Base-by-base conservation (phyloP, 495 filamentous ascomycete species). In the Hapsidospora chrysogenum region DNA sequence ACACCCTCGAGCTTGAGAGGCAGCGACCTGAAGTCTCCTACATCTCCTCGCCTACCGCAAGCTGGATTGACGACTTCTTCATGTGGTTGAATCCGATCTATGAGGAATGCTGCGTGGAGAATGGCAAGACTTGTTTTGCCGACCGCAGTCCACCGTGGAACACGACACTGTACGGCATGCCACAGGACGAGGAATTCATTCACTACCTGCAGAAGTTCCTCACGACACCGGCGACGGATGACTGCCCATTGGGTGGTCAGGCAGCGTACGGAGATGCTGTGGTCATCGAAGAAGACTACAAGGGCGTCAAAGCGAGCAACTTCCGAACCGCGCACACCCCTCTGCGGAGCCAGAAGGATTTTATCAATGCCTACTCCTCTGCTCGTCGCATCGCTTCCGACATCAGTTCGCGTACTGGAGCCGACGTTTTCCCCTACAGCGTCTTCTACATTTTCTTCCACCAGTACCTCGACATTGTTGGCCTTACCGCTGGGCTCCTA, bases 361-460 rank as follows among this genome's bases (percentile, higher is more conserved):
- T 94, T 51, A 96, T 97, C 52, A 65, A 72, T 11, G 76, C 89
- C 3, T 93, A 94, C 50, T 75, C 77, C 22, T 75, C 87, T 7
- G 92, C 89, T 14, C 79, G 89, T 20, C 82, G 89, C 41, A 97
- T 97, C 41, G 77, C 89, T 1, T 54, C 68, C 35, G 72, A 69
- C 11, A 69, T 96, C 34, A 78, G 65, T 15, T 54, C 66, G 28
- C 67, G 61, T 33, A 80, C 83, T 9, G 66, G 68, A 7, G 72
- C 83, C 29, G 67, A 78, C 17, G 74, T 96, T 34, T 97, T 96
- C 66, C 86, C 89, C 0, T 97, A 97, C 53, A 83, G 78, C 28
- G 78, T 95, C 44, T 86, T 89, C 51, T 97, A 97, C 60, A 85
- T 97, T 45, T 97, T 95, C 69, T 96, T 97, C 51, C 87, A 97